Base-by-base conservation (phyloP, 805 yeast species). In the Yueomyces sp. region DNA sequence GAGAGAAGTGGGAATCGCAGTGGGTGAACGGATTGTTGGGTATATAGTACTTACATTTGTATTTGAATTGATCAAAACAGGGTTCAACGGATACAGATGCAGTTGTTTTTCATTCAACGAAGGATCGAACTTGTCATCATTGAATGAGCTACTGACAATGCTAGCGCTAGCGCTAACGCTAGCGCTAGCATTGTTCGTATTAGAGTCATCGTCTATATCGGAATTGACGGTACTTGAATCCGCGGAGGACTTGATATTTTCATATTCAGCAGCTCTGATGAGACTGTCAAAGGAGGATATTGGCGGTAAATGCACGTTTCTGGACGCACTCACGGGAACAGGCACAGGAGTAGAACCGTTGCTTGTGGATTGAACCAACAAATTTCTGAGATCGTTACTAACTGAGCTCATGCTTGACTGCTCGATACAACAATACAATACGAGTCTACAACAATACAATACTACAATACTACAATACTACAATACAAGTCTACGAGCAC, bases 211-310 rank as follows among this genome's bases (percentile, higher is more conserved):
- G 19, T 28, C 26, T 6, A 37, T 37, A 30, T 2, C 36, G 11
- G 4, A 39, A 5, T 5, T 3, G 3, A 37, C 28, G 4, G 33
- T 39, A 11, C 26, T 11, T 5, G 42, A 29, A 19, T 27, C 26
- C 2, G 37, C 33, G 8, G n/a, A 3, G 5, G 12, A 7, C 6
- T 33, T 27, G 6, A 31, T 42, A 36, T 52, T 45, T 34, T 51
- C 49, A 28, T 44, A 44, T 41, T 50, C 54, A 3, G 53, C 54
- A 39, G 52, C 52, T 37, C 45, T 46, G 38, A 52, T 45, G 27
- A 52, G 47, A 40, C 45, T 43, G 33, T 55, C 57, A 41, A 55
- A 55, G 7, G 59, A 55, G 9, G 33, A 30, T 30, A 30, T 30
- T 6, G 33, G 33, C 6, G 33, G 33, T 30, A 30, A 30, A 6